Evolutionary conservation across 345 rosid genomes (phyloP).

Genomic region (Populus euphratica): DNA sequence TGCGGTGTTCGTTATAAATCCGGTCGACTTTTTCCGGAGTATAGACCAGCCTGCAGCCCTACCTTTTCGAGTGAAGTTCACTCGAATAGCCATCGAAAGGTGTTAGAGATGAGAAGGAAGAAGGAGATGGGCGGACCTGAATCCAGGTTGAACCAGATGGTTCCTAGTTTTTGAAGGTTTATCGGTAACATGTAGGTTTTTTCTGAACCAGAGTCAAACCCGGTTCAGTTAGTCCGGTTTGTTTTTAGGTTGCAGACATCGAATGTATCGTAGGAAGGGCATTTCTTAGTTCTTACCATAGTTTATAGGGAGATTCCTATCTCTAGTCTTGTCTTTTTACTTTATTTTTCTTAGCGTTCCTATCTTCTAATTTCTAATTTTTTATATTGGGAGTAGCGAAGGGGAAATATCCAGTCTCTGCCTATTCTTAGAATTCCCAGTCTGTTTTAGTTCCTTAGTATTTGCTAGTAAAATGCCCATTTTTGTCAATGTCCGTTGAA

Average conservation of each 20-base stretch:
- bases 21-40: conserved; percentile 59
- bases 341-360: not conserved
- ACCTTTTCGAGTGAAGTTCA: conserved; percentile 42
- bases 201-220: conserved; percentile 1
- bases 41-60: conserved; percentile 63
- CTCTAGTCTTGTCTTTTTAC: not conserved
- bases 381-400: not conserved
- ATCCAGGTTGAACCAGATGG: conserved; percentile 23
- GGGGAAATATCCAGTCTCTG: not conserved
- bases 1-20: conserved; percentile 61
- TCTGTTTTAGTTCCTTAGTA: no score
- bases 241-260: not conserved
- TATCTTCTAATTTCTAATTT: no score
- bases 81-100: conserved; percentile 57
- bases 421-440: not conserved
- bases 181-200: conserved; percentile 1
- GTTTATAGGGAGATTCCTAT: not conserved
- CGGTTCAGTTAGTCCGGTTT: conserved; percentile 4
- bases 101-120: conserved; percentile 47
- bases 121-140: conserved; percentile 27
- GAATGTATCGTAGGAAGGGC: not conserved
- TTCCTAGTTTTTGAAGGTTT: conserved; percentile 31
- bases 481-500: not conserved
- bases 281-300: not conserved
- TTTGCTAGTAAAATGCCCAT: not conserved